Base-by-base conservation (phyloP, 495 filamentous ascomycete genomes). In the Neurospora terricola region DNA sequence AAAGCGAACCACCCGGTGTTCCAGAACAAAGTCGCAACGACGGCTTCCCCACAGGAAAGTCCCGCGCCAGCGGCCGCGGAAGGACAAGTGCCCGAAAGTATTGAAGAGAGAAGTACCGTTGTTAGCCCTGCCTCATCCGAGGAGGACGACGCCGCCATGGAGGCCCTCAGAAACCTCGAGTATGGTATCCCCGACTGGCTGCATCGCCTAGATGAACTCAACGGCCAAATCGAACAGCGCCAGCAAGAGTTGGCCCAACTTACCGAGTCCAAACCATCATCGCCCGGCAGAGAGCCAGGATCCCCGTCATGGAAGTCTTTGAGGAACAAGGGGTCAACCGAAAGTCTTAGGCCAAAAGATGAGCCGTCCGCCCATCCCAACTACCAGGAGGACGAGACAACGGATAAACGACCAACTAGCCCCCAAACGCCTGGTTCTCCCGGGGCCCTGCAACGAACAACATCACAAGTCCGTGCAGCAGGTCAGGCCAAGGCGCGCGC, bases 101-200 rank as follows among this genome's bases (percentile, higher is more conserved):
- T 62, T 34, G 12, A 62, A 30, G 23, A 23, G 23, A 62, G 54
- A 62, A 2, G 45, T 54, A 54, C 23, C 54, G 12, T 16, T 62
- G 23, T 62, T 7, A 30, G 23, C 21, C 54, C 23, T 62, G 54
- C 23, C 27, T 30, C 23, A 30, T 62, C 54, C 34, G 79, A 78
- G 73, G 78, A 81, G 73, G 76, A 75, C 43, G 76, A 82, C 73
- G 72, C 86, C 78, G 78, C 83, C 74, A 87, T 90, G 82, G 91
- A 93, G 75, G 88, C 90, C 18, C 80, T 93, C 68, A 85, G 84
- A 71, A 87, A 88, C 70, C 87, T 94, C 71, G 83, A 86, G 73
- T 86, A 73, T 84, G 90, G 85, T 74, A 79, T 93, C 6, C 92
- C 92, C 27, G 81, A 87, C 73, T 94, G 92, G 92, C 85, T 90